phyloP scores from a whole-genome alignment of 2,329 filamentous ascomycete species.

The Neodidymelliopsis sp. region DNA sequence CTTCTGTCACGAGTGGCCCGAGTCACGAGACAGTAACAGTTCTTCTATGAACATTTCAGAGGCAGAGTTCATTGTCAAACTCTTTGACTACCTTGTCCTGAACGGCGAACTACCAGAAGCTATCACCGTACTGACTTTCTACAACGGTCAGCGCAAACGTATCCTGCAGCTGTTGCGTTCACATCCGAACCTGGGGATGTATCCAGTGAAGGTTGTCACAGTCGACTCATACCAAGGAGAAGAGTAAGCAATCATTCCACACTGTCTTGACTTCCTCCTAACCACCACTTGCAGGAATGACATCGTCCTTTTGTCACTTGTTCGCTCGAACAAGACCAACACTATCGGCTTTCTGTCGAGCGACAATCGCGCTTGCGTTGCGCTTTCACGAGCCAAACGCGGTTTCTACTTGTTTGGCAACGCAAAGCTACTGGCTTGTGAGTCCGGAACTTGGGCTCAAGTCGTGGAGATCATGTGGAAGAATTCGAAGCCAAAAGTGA shows the following conservation, averaged over 20 bases:
- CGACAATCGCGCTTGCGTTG: conserved; percentile 68
- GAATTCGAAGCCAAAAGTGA: conserved; percentile 39
- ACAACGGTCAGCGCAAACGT: conserved; percentile 79
- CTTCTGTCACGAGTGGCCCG: conserved; percentile 70
- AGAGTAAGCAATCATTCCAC: not conserved
- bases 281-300: conserved; percentile 63
- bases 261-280: not conserved
- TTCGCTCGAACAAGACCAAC: conserved; percentile 68
- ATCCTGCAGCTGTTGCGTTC: conserved; percentile 61
- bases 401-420: conserved; percentile 91
- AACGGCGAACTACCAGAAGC: conserved; percentile 67
- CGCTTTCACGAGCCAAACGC: conserved; percentile 73
- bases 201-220: conserved; percentile 70
- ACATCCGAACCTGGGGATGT: conserved; percentile 51
- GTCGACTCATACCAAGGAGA: conserved; percentile 86
- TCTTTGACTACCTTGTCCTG: conserved; percentile 74
- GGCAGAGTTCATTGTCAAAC: conserved; percentile 76
- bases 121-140: conserved; percentile 87
- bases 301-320: conserved; percentile 79
- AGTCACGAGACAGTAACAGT: conserved; percentile 67
- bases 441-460: conserved; percentile 60
- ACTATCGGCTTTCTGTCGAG: conserved; percentile 78
- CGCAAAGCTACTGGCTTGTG: conserved; percentile 59
- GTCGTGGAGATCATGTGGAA: conserved; percentile 57
- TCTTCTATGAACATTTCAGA: conserved; percentile 76